These are phyloP conservation scores for Evernia prunastri DNA, from an alignment of 495 filamentous ascomycete species.

Conservation along the genomic window DNA sequence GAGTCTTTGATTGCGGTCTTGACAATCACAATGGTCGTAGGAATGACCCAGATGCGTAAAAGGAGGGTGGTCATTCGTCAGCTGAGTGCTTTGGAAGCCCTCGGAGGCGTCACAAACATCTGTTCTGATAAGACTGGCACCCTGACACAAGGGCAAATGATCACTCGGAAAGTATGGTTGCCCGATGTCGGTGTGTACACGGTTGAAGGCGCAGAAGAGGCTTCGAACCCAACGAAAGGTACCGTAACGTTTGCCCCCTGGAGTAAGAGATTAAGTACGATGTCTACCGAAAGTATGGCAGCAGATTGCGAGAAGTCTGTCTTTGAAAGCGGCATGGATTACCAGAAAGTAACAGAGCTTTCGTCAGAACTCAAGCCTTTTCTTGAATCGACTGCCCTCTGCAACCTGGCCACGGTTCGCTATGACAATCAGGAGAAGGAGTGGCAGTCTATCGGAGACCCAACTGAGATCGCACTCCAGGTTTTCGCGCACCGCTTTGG, in stretches of 20 bases:
- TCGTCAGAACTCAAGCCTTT: conserved; percentile 51
- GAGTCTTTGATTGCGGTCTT: conserved; percentile 64
- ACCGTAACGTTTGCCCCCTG: conserved; percentile 38
- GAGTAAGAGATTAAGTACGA: conserved; percentile 32
- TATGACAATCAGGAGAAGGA: conserved; percentile 43
- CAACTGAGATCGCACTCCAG: conserved; percentile 77
- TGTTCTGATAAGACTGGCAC: conserved; percentile 88
- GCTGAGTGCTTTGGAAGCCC: conserved; percentile 71
- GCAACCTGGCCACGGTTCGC: conserved; percentile 68
- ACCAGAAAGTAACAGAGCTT: conserved; percentile 35
- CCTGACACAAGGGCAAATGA: conserved; percentile 70
- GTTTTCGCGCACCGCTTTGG: conserved; percentile 70
- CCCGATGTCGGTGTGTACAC: conserved; percentile 42
- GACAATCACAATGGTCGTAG: conserved; percentile 71
- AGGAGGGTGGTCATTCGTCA: conserved; percentile 75
- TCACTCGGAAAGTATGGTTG: conserved; percentile 75
- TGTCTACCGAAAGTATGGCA: conserved; percentile 22
- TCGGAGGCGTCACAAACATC: conserved; percentile 81
- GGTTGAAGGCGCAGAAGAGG: conserved; percentile 51
- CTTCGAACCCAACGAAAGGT: conserved; percentile 54
- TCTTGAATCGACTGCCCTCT: conserved; percentile 64
- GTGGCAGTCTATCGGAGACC: conserved; percentile 75
- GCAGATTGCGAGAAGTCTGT: conserved; percentile 4
- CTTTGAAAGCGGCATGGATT: background rate
- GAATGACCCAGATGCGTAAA: conserved; percentile 69